A percentile compares a stretch with the other conserved stretches of the same genome.
These are phyloP conservation scores for Grosmannia penicillata DNA, from an alignment of 2,329 filamentous ascomycete species.

Conservation along the genomic window DNA sequence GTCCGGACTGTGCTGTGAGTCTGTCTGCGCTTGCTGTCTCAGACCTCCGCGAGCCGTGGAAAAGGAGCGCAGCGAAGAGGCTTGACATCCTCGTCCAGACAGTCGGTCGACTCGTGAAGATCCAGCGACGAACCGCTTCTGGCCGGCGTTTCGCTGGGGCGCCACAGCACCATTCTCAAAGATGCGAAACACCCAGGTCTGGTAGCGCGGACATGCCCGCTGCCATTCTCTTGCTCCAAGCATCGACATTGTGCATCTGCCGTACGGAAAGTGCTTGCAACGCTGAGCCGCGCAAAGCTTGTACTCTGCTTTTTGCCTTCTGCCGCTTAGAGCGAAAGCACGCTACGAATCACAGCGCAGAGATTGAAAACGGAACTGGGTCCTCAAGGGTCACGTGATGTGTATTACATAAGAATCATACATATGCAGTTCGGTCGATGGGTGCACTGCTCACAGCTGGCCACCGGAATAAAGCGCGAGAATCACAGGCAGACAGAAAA, in stretches of 20 bases:
- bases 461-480: too few species aligned
- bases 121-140: too few species aligned
- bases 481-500: neutral
- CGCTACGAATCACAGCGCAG: slow-evolving; percentile 9
- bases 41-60: slow-evolving; percentile 2
- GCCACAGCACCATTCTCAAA: slow-evolving; percentile 4
- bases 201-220: slow-evolving; percentile 10
- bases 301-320: too few species aligned
- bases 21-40: neutral
- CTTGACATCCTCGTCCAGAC: neutral
- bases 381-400: neutral
- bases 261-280: neutral
- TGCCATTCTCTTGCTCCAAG: slow-evolving; percentile 8
- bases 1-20: slow-evolving; percentile 1
- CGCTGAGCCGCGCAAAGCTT: neutral
- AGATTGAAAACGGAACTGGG: slow-evolving; percentile 8
- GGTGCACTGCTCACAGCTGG: too few species aligned
- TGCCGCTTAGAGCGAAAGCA: too few species aligned
- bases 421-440: too few species aligned
- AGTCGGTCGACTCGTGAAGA: too few species aligned
- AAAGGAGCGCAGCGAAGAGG: slow-evolving; percentile 1
- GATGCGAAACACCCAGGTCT: slow-evolving; percentile 10
- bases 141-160: neutral
- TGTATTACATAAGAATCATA: neutral
- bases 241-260: slow-evolving; percentile 1